phyloP scores from a whole-genome alignment of 305 asterid species.

The Fraxinus dipetala region DNA sequence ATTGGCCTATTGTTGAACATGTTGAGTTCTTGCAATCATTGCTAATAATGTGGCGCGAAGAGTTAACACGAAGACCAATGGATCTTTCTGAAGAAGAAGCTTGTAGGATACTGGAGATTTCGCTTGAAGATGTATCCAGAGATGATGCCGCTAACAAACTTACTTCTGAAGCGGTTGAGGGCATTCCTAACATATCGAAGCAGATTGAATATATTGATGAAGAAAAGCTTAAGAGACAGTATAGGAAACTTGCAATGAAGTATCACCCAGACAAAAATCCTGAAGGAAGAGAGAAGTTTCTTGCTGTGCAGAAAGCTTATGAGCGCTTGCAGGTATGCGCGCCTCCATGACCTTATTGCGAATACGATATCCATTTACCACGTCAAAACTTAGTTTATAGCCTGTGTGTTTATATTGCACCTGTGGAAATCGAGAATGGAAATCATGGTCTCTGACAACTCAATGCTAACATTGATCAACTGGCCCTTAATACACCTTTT shows the following conservation, averaged over 20 bases:
- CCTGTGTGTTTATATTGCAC: not conserved
- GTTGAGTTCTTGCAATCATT: conserved; percentile 96
- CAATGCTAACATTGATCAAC: not conserved
- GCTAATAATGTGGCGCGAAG: conserved; percentile 98
- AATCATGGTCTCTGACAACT: not conserved
- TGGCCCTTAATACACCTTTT: not conserved
- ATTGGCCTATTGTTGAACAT: conserved; percentile 99
- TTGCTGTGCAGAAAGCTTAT: conserved; percentile 97
- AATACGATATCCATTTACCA: not conserved
- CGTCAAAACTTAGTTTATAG: not conserved
- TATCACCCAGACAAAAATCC: conserved; percentile 99
- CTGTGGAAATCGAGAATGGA: not conserved
- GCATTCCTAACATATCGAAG: conserved; percentile 57
- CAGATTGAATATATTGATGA: conserved; percentile 90
- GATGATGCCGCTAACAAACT: conserved; percentile 65
- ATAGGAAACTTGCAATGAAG: conserved; percentile 95
- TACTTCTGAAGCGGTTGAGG: conserved; percentile 43
- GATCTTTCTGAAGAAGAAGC: conserved; percentile 99
- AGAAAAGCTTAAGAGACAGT: conserved; percentile 97
- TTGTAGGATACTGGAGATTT: conserved; percentile 85
- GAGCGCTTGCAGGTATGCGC: conserved; percentile 91
- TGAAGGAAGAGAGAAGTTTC: conserved; percentile 94
- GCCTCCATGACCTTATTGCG: conserved; percentile 20
- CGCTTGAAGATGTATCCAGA: conserved; percentile 83
- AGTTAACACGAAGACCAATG: conserved; percentile 96